Conservation (phyloP, 2,329 filamentous ascomycete genomes). For the Sporothrix brasiliensis region DNA sequence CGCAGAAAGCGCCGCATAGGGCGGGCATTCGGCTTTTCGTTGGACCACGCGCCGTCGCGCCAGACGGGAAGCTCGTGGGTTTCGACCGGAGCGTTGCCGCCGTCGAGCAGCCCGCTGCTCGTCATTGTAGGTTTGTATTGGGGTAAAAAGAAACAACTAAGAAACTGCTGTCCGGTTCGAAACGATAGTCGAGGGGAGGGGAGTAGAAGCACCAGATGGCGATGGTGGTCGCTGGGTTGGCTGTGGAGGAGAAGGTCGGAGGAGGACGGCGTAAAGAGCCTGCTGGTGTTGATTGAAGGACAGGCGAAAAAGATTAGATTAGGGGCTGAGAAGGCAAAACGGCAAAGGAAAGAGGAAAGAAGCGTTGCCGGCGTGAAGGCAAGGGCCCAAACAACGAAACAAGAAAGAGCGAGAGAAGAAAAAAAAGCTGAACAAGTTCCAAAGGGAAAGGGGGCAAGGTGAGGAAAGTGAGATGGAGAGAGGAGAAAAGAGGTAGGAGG, state of each 20-base stretch:
- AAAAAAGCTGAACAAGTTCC: neutral
- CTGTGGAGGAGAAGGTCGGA: neutral
- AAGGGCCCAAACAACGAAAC: neutral
- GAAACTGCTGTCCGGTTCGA: neutral
- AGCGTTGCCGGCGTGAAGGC: neutral
- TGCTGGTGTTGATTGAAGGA: neutral
- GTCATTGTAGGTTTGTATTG: neutral
- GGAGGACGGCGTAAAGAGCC: neutral
- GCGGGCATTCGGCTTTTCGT: neutral
- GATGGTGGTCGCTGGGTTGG: neutral
- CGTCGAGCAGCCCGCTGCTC: constrained; percentile 31
- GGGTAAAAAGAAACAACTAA: no score
- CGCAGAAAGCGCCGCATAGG: neutral
- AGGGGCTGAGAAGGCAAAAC: neutral
- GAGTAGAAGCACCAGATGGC: neutral
- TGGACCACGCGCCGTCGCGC: constrained; percentile 11
- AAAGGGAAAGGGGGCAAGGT: neutral
- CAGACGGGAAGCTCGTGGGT: constrained; percentile 27
- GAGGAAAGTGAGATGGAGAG: constrained; percentile 5
- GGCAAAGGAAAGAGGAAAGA: neutral
- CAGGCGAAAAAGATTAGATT: neutral
- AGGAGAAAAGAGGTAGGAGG: neutral
- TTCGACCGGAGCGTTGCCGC: neutral
- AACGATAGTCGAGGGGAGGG: neutral
- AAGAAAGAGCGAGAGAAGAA: constrained; percentile 9